phyloP scores from a whole-genome alignment of 2,329 filamentous ascomycete species.

The Cyphellophora attinorum region DNA sequence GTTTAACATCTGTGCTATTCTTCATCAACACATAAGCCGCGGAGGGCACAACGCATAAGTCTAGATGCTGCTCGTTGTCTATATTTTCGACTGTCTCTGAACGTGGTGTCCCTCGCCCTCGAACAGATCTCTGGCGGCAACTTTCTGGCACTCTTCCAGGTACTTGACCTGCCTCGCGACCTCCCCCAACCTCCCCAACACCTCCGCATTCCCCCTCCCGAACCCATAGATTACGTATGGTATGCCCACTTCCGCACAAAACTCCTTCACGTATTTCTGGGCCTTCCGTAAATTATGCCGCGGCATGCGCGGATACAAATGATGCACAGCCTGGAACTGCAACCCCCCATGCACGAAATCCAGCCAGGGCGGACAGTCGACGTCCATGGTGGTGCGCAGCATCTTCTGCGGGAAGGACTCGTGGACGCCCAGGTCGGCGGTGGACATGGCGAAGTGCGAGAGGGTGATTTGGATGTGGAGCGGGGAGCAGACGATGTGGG shows the following conservation, averaged over 20 bases:
- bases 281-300: conserved; percentile 70
- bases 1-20: too few relatives aligned
- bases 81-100: too few relatives aligned
- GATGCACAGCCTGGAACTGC: conserved; percentile 84
- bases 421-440: conserved; percentile 68
- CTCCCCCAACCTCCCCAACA: conserved; percentile 66
- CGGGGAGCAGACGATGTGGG: conserved; percentile 70
- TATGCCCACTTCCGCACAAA: conserved; percentile 72
- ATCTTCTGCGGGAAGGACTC: conserved; percentile 88
- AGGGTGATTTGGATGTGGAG: conserved; percentile 85
- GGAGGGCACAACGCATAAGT: too few relatives aligned
- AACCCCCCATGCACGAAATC: conserved; percentile 83
- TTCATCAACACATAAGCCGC: too few relatives aligned
- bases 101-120: too few relatives aligned
- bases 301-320: conserved; percentile 74
- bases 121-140: conserved; percentile 15
- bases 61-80: too few relatives aligned
- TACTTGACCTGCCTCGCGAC: conserved; percentile 72
- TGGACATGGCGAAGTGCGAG: conserved; percentile 91
- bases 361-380: conserved; percentile 78
- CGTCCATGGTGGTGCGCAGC: conserved; percentile 87
- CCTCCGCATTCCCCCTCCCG: conserved; percentile 69
- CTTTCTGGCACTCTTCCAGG: conserved; percentile 62
- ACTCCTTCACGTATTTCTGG: conserved; percentile 68
- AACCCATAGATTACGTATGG: conserved; percentile 83